phyloP scores from a whole-genome alignment of 2,329 filamentous ascomycete genomes.

The Colletotrichum salicis region DNA sequence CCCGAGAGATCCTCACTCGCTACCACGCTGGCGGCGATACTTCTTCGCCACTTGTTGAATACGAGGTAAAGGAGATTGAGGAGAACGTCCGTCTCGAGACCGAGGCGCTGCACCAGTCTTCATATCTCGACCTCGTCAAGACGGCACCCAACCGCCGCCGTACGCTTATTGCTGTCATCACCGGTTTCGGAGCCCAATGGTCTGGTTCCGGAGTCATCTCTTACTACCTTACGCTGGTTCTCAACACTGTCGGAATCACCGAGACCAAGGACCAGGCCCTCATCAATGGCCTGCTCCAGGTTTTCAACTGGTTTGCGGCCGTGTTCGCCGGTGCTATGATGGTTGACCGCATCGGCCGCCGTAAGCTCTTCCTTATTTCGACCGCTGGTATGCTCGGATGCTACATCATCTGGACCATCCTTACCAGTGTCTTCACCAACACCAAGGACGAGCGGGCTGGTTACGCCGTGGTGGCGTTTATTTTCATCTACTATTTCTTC shows the following conservation, averaged over 20 bases:
- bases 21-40: conserved; percentile 64
- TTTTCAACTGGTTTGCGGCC: conserved; percentile 29
- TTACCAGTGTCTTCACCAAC: conserved; percentile 15
- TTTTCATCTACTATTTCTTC: conserved; percentile 37
- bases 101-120: conserved; percentile 52
- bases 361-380: conserved; percentile 58
- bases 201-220: conserved; percentile 46
- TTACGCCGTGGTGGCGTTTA: conserved; percentile 36
- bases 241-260: conserved; percentile 45
- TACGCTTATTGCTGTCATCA: conserved; percentile 39
- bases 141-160: conserved; percentile 42
- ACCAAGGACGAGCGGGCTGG: conserved; percentile 27
- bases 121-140: conserved; percentile 43
- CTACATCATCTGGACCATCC: conserved; percentile 42
- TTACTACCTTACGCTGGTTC: conserved; percentile 50
- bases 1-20: conserved; percentile 61
- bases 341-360: conserved; percentile 50
- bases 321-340: conserved; percentile 49
- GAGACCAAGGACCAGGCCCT: conserved; percentile 48
- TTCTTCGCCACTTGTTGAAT: conserved; percentile 27
- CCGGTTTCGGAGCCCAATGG: conserved; percentile 44
- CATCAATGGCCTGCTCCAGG: conserved; percentile 49
- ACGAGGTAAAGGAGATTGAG: conserved; percentile 58
- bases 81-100: conserved; percentile 57
- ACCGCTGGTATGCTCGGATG: conserved; percentile 41